phyloP scores from a whole-genome alignment of 768 basidiomycete species.

The Tricholoma sp. region DNA sequence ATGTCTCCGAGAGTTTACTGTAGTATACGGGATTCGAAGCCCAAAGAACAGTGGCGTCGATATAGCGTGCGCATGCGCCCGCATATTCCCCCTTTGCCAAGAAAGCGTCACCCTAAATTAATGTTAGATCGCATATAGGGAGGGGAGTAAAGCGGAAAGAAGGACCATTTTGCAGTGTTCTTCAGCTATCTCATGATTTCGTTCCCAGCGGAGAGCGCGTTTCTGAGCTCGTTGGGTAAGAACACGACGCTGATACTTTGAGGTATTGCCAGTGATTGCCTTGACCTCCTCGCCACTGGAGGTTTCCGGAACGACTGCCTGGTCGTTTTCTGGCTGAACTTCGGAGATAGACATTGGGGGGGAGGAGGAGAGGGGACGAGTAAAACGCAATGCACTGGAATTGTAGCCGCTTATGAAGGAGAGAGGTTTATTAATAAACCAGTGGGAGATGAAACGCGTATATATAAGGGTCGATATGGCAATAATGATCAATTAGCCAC shows the following conservation, averaged over 20 bases:
- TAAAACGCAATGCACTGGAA: neutral
- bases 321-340: neutral
- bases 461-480: neutral
- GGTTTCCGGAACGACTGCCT: neutral
- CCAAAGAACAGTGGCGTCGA: conserved; percentile 25
- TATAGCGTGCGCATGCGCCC: conserved; percentile 28
- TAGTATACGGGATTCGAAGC: conserved; percentile 16
- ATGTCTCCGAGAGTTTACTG: conserved; percentile 15
- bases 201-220: conserved; percentile 10
- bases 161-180: conserved; percentile 13
- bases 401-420: too few relatives aligned
- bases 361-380: neutral
- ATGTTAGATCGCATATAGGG: neutral
- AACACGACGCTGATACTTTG: conserved; percentile 7
- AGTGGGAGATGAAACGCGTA: neutral
- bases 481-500: neutral
- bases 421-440: neutral
- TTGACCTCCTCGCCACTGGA: neutral
- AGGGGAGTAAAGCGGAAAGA: neutral
- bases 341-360: neutral
- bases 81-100: conserved; percentile 25
- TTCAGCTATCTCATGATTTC: conserved; percentile 15
- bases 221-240: conserved; percentile 12
- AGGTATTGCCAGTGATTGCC: too few relatives aligned
- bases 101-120: conserved; percentile 28